Base-by-base conservation (phyloP, 1,284 basidiomycete species). In the Ceratobasidium theobromae region DNA sequence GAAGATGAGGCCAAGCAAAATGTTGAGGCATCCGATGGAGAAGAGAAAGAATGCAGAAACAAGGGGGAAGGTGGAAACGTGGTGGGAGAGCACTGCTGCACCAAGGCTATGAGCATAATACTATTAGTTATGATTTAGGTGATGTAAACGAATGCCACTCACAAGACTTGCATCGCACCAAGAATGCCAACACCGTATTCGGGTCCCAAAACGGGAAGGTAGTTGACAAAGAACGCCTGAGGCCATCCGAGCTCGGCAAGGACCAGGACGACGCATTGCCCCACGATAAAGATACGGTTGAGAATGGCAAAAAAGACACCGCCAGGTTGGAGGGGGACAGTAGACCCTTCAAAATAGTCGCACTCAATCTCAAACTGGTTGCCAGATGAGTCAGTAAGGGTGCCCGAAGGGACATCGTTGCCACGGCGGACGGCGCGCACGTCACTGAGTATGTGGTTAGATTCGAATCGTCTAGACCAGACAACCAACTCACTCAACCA, bases 251-350 rank as follows among this genome's bases (percentile, higher is more conserved):
- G 69, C 76, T 95, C 93, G 68, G 82, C 89, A 66, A 93, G 76
- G 68, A 92, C 74, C 66, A 95, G 83, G 38, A 93, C 80, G 69
- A 93, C 73, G 54, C 84, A 81, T 74, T 93, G 88, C 75, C 86
- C 84, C 69, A 92, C 81, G 78, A 94, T 90, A 72, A 95, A 83
- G 40, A 95, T 77, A 21, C 91, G 82, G 74, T 91, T 88, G 60
- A 94, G 79, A 53, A 94, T 86, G 0, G 90, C 87, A 89, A 91
- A 95, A 76, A 94, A 93, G 1, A 84, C 84, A 16, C 93, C 92
- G 1, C 89, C 92, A 51, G 90, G 80, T 76, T 95, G 91, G 73
- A 92, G 89, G 0, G 92, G 91, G 23, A 70, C 69, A 12, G 69
- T 70, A 14, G 67, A 68, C 18, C 28, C 57, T n/a, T 68, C 69